phyloP scores from a whole-genome alignment of 306 rosid species.

The Myrica gale region DNA sequence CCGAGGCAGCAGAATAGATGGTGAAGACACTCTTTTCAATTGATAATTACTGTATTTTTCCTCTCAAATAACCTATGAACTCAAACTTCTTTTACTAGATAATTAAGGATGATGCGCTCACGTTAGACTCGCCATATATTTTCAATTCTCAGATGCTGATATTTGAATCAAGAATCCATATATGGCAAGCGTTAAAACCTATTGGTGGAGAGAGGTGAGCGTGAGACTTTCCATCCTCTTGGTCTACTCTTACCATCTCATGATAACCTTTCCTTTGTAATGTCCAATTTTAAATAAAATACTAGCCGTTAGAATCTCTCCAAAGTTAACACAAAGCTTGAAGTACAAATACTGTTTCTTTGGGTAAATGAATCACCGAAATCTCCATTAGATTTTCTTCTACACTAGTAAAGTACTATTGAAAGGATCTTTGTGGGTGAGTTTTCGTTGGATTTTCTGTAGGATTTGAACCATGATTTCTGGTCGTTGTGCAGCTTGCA shows the following conservation, averaged over 20 bases:
- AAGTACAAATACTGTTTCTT: slow-evolving; percentile 19
- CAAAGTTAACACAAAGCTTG: neutral
- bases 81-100: too few relatives aligned
- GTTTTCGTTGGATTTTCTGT: slow-evolving; percentile 25
- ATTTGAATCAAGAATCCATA: neutral
- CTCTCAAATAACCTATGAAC: too few relatives aligned
- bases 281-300: neutral
- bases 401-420: slow-evolving; percentile 9
- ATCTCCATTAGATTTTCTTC: slow-evolving; percentile 35
- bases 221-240: slow-evolving; percentile 8
- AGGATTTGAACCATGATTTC: slow-evolving; percentile 28
- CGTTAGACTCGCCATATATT: too few relatives aligned
- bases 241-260: slow-evolving; percentile 21
- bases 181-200: slow-evolving; percentile 2
- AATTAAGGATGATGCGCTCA: too few relatives aligned
- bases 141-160: neutral
- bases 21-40: too few relatives aligned
- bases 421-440: slow-evolving; percentile 24
- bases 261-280: slow-evolving; percentile 24
- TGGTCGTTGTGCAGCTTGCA: neutral
- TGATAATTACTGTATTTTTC: too few relatives aligned
- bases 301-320: slow-evolving; percentile 36
- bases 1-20: too few relatives aligned
- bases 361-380: slow-evolving; percentile 7
- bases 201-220: slow-evolving; percentile 6